Conservation (phyloP, 768 basidiomycete species). For the Psilocybe azurescens region DNA sequence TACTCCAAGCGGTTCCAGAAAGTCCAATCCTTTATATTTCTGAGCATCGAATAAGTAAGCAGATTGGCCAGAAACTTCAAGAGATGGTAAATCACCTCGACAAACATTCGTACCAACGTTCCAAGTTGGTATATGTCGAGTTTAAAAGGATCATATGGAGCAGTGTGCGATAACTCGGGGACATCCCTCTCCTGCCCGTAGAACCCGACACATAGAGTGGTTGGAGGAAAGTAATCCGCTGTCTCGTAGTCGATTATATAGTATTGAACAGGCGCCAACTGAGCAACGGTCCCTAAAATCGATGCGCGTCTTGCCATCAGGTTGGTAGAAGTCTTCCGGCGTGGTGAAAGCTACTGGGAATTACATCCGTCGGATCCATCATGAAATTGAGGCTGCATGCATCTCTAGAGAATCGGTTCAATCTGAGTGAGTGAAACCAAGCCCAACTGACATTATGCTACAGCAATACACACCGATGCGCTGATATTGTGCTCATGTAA, state of each 20-base stretch:
- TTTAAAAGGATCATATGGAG: constrained; percentile 34
- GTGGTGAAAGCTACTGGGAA: constrained; percentile 23
- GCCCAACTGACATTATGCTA: too few species aligned
- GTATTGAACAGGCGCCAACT: constrained; percentile 27
- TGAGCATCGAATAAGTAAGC: not conserved
- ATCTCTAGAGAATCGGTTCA: constrained; percentile 19
- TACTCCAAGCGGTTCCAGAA: constrained; percentile 3
- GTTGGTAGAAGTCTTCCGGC: not conserved
- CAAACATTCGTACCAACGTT: constrained; percentile 9
- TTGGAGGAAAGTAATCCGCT: constrained; percentile 5
- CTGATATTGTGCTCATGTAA: too few species aligned
- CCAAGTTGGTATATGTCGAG: constrained; percentile 34
- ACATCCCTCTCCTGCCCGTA: constrained; percentile 27
- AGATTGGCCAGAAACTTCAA: not conserved
- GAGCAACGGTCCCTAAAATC: constrained; percentile 19
- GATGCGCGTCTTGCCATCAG: not conserved
- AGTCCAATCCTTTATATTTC: constrained; percentile 13
- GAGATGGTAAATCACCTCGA: not conserved
- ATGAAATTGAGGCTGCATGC: constrained; percentile 24
- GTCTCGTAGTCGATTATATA: constrained; percentile 34
- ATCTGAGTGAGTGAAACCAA: too few species aligned
- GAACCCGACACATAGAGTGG: constrained; percentile 7
- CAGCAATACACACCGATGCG: constrained; percentile 11
- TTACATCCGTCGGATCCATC: constrained; percentile 21
- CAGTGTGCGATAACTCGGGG: constrained; percentile 25